Percentiles rank a stretch among this genome's conserved stretches.
These are phyloP conservation scores for Aureobasidium sp. DNA, from an alignment of 2,329 filamentous ascomycete species.

Conservation along the genomic window DNA sequence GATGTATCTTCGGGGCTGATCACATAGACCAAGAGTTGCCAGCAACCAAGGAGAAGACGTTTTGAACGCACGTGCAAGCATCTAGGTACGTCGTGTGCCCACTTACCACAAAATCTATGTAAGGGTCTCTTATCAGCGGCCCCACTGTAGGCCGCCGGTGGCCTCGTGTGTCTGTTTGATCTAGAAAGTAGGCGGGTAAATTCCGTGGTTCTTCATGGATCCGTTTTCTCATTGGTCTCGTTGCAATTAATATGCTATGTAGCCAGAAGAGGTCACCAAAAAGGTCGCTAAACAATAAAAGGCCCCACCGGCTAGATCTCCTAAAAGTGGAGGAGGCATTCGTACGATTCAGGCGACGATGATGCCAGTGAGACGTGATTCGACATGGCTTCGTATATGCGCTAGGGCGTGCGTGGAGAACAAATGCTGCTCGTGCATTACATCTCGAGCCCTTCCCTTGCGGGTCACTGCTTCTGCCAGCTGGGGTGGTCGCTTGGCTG, in stretches of 20 bases:
- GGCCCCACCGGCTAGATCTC: not conserved
- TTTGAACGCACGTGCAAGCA: not conserved
- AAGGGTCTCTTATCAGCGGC: not conserved
- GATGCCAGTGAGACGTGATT: not conserved
- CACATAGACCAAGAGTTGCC: not conserved
- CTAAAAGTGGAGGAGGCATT: not conserved
- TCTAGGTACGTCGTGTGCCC: not conserved
- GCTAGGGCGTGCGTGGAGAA: not conserved
- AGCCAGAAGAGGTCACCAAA: not conserved
- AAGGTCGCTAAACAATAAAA: not conserved
- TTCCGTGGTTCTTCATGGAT: slow-evolving; percentile 7
- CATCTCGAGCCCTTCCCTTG: not conserved
- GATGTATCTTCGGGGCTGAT: not conserved
- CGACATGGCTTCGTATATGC: slow-evolving; percentile 1
- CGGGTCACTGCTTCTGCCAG: not conserved
- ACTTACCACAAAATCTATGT: not conserved
- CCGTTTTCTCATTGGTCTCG: slow-evolving; percentile 6
- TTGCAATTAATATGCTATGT: slow-evolving; percentile 6
- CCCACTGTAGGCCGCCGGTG: not conserved
- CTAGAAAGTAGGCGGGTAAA: slow-evolving; percentile 1
- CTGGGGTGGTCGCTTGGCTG: not conserved
- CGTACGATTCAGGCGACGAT: not conserved
- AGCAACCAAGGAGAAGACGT: not conserved
- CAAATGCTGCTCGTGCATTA: not conserved
- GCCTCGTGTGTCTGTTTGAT: not conserved